Evolutionary conservation across 2,329 filamentous ascomycete species (phyloP).

Genomic region (Phaeophleospora eucalypticola): DNA sequence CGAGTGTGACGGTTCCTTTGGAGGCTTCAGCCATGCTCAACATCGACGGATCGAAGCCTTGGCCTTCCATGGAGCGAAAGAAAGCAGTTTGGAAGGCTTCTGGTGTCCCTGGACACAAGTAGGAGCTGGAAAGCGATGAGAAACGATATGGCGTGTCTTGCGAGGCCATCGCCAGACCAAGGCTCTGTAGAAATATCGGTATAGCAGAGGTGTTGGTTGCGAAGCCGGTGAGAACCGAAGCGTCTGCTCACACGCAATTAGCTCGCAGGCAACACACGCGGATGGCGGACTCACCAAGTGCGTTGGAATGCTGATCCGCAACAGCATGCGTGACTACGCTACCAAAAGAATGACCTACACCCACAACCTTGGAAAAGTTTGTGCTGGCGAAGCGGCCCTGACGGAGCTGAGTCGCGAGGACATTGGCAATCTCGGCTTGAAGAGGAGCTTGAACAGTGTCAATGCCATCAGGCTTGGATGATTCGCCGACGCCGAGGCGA

Average conservation of each 20-base stretch:
- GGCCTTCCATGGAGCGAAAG: conserved; percentile 35
- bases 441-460: conserved; percentile 35
- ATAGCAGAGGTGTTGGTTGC: background rate
- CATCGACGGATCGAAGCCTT: conserved; percentile 29
- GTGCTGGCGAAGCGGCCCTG: conserved; percentile 23
- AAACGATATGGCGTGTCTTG: background rate
- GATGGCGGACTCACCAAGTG: no score
- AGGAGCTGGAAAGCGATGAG: background rate
- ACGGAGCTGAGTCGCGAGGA: conserved; percentile 30
- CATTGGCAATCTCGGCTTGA: conserved; percentile 34
- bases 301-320: background rate
- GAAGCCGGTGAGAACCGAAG: background rate
- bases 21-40: conserved; percentile 19
- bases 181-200: no score
- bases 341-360: conserved; percentile 39
- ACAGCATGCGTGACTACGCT: conserved; percentile 30
- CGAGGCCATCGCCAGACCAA: background rate
- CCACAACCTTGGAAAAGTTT: conserved; percentile 34
- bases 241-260: no score
- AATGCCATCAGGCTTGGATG: conserved; percentile 36
- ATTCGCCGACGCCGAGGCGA: conserved; percentile 37
- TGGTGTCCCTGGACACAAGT: background rate
- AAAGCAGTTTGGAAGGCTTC: conserved; percentile 16
- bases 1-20: conserved; percentile 25
- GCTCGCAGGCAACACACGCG: no score